Evolutionary conservation across 176 grass and related monocot genomes (phyloP).

Genomic region (Alloteropsis semialata): DNA sequence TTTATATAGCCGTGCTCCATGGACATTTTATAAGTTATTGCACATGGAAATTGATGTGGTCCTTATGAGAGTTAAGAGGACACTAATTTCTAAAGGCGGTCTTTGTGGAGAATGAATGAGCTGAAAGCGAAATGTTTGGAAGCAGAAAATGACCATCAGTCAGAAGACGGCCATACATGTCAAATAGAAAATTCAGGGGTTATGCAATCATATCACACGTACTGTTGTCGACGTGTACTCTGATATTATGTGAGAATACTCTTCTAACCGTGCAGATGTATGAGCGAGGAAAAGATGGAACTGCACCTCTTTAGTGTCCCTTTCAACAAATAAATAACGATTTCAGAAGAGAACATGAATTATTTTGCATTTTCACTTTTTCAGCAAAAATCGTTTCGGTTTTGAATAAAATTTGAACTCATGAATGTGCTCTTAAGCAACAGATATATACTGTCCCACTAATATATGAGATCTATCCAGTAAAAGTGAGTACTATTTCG

Average conservation of each 20-base stretch:
- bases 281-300: background rate
- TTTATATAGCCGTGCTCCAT: conserved; percentile 23
- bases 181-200: background rate
- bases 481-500: background rate
- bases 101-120: conserved; percentile 9
- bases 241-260: background rate
- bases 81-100: background rate
- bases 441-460: background rate
- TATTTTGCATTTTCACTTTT: background rate
- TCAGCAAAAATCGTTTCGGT: background rate
- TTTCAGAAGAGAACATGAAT: background rate
- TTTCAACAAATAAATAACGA: background rate
- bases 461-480: background rate
- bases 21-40: background rate
- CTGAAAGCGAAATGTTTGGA: conserved; percentile 16
- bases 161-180: conserved; percentile 8
- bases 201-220: background rate
- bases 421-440: background rate
- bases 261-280: conserved; percentile 21
- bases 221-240: background rate
- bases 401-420: background rate
- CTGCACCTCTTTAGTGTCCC: background rate
- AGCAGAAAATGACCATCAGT: background rate
- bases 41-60: background rate
- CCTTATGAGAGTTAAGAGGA: background rate